phyloP scores from a whole-genome alignment of 495 filamentous ascomycete species.

The Aspergillus nanangensis region DNA sequence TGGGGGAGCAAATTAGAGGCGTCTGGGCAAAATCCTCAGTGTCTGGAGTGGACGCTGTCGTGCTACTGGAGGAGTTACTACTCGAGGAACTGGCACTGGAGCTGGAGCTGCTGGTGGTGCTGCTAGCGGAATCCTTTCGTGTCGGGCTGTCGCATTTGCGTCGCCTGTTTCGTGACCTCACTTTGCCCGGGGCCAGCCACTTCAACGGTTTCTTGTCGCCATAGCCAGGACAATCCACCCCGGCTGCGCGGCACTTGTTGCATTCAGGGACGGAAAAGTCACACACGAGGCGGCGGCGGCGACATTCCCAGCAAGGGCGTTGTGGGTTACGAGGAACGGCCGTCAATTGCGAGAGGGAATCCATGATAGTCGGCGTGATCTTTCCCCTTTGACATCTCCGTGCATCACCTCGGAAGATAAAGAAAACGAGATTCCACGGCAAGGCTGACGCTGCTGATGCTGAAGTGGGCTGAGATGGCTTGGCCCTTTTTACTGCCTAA shows the following conservation, averaged over 20 bases:
- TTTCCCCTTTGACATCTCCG: no score
- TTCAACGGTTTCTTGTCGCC: conserved; percentile 12
- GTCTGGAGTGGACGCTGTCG: no score
- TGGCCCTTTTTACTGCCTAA: no score
- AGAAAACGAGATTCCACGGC: no score
- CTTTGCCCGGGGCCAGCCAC: conserved; percentile 24
- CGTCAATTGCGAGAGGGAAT: neutral
- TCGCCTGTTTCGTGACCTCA: conserved; percentile 12
- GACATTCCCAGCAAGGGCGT: conserved; percentile 37
- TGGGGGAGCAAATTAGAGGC: no score
- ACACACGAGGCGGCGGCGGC: conserved; percentile 28
- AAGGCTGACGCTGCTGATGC: no score
- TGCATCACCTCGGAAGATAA: no score
- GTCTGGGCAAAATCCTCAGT: no score
- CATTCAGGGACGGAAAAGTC: conserved; percentile 20
- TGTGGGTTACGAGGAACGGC: neutral
- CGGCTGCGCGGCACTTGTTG: conserved; percentile 15
- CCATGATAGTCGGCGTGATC: neutral
- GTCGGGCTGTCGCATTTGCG: no score
- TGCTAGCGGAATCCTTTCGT: neutral
- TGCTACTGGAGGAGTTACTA: no score
- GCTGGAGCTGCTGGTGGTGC: neutral
- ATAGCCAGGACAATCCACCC: conserved; percentile 23
- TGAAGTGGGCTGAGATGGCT: no score
- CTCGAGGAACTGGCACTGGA: neutral